A percentile compares a stretch with the other conserved stretches of the same genome.
These are phyloP conservation scores for Hypericum androsaemum DNA, from an alignment of 345 rosid genomes.

Conservation along the genomic window DNA sequence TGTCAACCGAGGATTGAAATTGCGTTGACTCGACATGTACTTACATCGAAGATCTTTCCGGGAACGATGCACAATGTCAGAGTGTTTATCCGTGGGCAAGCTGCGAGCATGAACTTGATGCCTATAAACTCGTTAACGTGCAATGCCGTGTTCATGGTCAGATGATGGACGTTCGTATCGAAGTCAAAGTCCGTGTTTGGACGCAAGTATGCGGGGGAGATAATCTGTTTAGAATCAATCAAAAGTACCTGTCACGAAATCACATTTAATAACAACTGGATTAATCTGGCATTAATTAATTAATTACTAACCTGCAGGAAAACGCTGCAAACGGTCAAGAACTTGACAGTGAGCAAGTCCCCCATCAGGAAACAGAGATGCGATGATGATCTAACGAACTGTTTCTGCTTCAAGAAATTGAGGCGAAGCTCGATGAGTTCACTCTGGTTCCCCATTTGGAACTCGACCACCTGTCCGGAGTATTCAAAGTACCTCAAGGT, in stretches of 20 bases:
- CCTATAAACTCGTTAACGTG: conserved; percentile 28
- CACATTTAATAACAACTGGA: neutral
- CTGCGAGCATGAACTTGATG: conserved; percentile 24
- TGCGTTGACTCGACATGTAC: neutral
- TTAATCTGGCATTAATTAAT: too few relatives aligned
- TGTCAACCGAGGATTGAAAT: neutral
- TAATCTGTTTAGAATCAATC: conserved; percentile 11
- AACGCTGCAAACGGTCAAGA: conserved; percentile 20
- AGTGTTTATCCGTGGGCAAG: conserved; percentile 20
- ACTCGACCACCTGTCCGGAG: conserved; percentile 14
- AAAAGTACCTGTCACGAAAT: too few relatives aligned
- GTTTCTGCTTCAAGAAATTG: conserved; percentile 23
- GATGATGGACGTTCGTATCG: conserved; percentile 18
- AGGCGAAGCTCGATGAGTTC: conserved; percentile 22
- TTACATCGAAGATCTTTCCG: conserved; percentile 18
- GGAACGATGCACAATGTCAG: conserved; percentile 29
- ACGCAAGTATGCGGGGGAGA: conserved; percentile 16
- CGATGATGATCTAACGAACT: conserved; percentile 5
- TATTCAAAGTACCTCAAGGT: conserved; percentile 20
- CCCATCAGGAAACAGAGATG: conserved; percentile 14
- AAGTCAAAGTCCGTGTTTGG: conserved; percentile 4
- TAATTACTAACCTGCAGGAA: conserved; percentile 34
- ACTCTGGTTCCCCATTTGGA: conserved; percentile 8
- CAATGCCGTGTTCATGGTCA: conserved; percentile 29
- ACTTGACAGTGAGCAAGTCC: conserved; percentile 11